Percentiles rank a stretch among this genome's conserved stretches.
Conservation (phyloP, 192 early-diverging fungal species). For the Oehlia diaphana region DNA sequence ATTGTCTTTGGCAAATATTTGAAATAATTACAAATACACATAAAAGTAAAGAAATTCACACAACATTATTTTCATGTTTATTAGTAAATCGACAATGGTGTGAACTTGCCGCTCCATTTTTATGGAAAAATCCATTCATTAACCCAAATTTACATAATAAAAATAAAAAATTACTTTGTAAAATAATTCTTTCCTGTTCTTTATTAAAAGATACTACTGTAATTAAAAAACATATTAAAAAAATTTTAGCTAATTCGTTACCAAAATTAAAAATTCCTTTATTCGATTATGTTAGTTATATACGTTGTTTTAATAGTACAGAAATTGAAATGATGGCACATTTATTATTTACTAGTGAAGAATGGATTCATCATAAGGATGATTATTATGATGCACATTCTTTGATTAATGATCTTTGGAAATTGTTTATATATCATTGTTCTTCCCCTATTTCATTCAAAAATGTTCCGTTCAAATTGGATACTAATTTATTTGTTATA, state of each 20-base stretch:
- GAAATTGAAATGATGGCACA: not conserved
- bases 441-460: not conserved
- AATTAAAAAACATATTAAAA: not conserved
- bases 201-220: not conserved
- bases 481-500: not conserved
- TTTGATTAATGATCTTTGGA: not conserved
- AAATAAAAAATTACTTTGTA: not conserved
- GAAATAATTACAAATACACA: not conserved
- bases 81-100: constrained; percentile 18
- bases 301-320: not conserved
- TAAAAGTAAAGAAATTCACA: not conserved
- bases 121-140: constrained; percentile 7
- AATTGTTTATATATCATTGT: not conserved
- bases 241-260: not conserved
- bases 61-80: constrained; percentile 1
- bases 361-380: not conserved
- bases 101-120: not conserved
- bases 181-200: not conserved
- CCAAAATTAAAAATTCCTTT: not conserved
- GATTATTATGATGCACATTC: not conserved
- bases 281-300: not conserved
- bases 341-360: not conserved
- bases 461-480: not conserved
- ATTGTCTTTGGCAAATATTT: not conserved
- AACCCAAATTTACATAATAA: not conserved